Evolutionary conservation across 2,329 filamentous ascomycete genomes (phyloP), one percentile per base, ranked within the genome.

Genomic region (Alternaria atra): DNA sequence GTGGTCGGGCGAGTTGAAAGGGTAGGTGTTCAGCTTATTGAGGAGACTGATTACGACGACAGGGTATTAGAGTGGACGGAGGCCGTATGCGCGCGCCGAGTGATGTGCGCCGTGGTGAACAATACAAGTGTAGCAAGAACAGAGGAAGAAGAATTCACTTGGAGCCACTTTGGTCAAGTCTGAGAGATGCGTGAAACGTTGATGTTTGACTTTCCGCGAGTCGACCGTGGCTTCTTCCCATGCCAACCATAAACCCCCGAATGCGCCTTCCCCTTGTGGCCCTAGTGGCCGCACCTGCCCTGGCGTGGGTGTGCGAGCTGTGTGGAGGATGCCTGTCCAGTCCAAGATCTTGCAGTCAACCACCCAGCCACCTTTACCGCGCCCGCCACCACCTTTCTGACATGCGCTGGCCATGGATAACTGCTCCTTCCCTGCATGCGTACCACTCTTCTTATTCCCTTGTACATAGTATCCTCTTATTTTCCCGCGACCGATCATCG

Each of bases 351-450:
- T 27, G 51, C 51, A 42, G 29, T 30, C 51, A 17, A 54, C 23
- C 53, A 25, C 48, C 60, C 66, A 61, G 61, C 62, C 60, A 59
- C 56, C 50, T 46, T 32, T 39, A 43, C 35, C 27, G 51, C 43
- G 44, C 61, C 61, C 57, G 61, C 64, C 61, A 63, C 61, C 64
- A 56, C 52, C 55, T 58, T 65, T 67, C 46, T 47, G 50, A 52
- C 40, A 58, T 70, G 69, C 56, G 68, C 55, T 69, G 69, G 65
- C 67, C 52, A 58, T 64, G 58, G 55, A 68, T 60, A 65, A 65
- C 60, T 58, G 27, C 63, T 15, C 15, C 54, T 30, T 34, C 55
- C 40, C 56, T 61, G 58, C 53, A 42, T 54, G 61, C 52, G 42
- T 52, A 40, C 55, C 58, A 60, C 60, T 47, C 55, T 34, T 53